Percentiles rank a stretch among this genome's conserved stretches.
These are phyloP conservation scores for Ustilago shanxiensis DNA, from an alignment of 1,284 basidiomycete genomes.

Conservation along the genomic window DNA sequence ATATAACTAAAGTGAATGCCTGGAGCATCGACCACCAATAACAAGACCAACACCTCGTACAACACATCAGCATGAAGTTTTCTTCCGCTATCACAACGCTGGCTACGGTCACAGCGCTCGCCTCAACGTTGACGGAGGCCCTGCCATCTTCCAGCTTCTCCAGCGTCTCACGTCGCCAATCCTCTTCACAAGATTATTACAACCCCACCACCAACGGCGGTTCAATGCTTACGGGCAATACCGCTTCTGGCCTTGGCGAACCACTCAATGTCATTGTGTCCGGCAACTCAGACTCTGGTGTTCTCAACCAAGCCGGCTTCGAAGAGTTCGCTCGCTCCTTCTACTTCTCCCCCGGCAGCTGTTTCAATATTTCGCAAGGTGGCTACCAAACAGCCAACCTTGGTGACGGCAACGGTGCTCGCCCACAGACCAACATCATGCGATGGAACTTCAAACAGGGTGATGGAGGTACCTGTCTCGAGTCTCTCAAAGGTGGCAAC, in stretches of 20 bases:
- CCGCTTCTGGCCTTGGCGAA: conserved; percentile 35
- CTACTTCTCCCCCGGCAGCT: conserved; percentile 58
- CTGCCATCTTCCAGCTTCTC: conserved; percentile 10
- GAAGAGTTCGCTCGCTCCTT: conserved; percentile 54
- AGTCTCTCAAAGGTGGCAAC: conserved; percentile 65
- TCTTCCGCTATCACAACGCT: conserved; percentile 7
- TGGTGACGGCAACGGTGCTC: conserved; percentile 63
- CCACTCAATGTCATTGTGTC: conserved; percentile 68
- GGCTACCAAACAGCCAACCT: conserved; percentile 66
- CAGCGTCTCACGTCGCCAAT: conserved; percentile 16
- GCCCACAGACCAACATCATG: conserved; percentile 60
- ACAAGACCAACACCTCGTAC: too few species aligned
- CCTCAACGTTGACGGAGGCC: conserved; percentile 6
- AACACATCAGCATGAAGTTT: conserved; percentile 32
- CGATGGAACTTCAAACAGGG: conserved; percentile 58
- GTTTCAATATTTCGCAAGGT: conserved; percentile 61
- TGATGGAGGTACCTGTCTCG: conserved; percentile 56
- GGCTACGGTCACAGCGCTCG: conserved; percentile 19
- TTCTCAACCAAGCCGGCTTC: conserved; percentile 56
- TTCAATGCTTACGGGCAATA: conserved; percentile 45
- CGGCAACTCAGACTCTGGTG: conserved; percentile 45
- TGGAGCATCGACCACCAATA: not conserved
- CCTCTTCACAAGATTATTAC: conserved; percentile 28
- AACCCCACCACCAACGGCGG: conserved; percentile 37
- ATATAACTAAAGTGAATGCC: not conserved